phyloP scores from a whole-genome alignment of 192 early-diverging fungal species.

The Coemansia sp. region DNA sequence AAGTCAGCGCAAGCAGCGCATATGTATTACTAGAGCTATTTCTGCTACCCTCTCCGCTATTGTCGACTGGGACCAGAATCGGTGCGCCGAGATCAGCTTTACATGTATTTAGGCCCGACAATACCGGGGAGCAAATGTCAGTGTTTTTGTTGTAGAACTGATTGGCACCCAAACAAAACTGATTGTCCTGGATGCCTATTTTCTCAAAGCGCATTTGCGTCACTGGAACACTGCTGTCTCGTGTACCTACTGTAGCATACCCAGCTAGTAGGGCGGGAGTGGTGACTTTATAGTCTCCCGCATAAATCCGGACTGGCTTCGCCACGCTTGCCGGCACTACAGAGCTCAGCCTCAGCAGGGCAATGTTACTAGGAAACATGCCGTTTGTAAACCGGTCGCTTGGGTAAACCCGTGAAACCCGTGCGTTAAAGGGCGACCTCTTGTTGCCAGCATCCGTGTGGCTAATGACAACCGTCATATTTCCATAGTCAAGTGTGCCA shows the following conservation, averaged over 20 bases:
- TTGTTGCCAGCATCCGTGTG: not conserved
- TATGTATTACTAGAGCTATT: not conserved
- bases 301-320: constrained; percentile 9
- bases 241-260: constrained; percentile 4
- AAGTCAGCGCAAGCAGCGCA: not conserved
- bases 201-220: constrained; percentile 1
- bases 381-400: not conserved
- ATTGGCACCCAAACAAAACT: constrained; percentile 7
- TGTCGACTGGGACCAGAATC: not conserved
- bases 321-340: constrained; percentile 8
- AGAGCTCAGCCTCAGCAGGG: not conserved
- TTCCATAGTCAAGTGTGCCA: not conserved
- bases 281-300: constrained; percentile 2
- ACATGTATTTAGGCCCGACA: constrained; percentile 5
- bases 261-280: constrained; percentile 1
- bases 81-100: constrained; percentile 5
- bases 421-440: not conserved
- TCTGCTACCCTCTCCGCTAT: not conserved
- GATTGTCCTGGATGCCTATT: not conserved
- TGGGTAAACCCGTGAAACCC: not conserved
- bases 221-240: not conserved
- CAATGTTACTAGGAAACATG: not conserved
- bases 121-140: not conserved
- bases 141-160: constrained; percentile 8
- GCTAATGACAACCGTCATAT: constrained; percentile 7